Evolutionary conservation across 2,329 filamentous ascomycete genomes (phyloP).

Genomic region (Phaeosphaeria sp.): DNA sequence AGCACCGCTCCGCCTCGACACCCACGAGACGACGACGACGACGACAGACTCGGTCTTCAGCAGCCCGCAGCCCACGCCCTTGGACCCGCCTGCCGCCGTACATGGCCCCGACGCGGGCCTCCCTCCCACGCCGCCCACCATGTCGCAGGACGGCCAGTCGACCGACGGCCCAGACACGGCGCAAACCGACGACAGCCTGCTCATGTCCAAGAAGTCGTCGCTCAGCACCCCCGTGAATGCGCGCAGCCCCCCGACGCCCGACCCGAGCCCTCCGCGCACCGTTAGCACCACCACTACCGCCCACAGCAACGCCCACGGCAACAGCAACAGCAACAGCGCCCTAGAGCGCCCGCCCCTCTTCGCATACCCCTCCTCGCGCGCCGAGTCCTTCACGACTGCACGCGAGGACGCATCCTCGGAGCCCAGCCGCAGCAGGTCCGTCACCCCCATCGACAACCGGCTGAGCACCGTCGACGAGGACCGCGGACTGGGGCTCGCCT

Average conservation of each 20-base stretch:
- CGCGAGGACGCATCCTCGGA: constrained; percentile 51
- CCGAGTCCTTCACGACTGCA: constrained; percentile 57
- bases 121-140: constrained; percentile 55
- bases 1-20: constrained; percentile 21
- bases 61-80: constrained; percentile 34
- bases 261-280: constrained; percentile 46
- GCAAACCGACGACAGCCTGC: constrained; percentile 50
- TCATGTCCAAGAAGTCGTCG: constrained; percentile 48
- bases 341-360: constrained; percentile 36
- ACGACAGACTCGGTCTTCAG: constrained; percentile 30
- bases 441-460: constrained; percentile 34
- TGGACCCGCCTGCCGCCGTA: constrained; percentile 34
- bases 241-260: constrained; percentile 49
- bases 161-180: constrained; percentile 30
- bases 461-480: constrained; percentile 41
- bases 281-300: constrained; percentile 13
- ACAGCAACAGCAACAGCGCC: constrained; percentile 11
- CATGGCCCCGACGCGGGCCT: constrained; percentile 46
- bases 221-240: constrained; percentile 52
- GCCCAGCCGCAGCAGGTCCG: constrained; percentile 34
- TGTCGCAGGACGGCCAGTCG: constrained; percentile 39
- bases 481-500: constrained; percentile 44
- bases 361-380: constrained; percentile 50
- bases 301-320: no score
- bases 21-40: no score